A percentile compares a stretch with the other conserved stretches of the same genome.
Evolutionary conservation across 768 basidiomycete species (phyloP).

Genomic region (Termitomyces sp.): DNA sequence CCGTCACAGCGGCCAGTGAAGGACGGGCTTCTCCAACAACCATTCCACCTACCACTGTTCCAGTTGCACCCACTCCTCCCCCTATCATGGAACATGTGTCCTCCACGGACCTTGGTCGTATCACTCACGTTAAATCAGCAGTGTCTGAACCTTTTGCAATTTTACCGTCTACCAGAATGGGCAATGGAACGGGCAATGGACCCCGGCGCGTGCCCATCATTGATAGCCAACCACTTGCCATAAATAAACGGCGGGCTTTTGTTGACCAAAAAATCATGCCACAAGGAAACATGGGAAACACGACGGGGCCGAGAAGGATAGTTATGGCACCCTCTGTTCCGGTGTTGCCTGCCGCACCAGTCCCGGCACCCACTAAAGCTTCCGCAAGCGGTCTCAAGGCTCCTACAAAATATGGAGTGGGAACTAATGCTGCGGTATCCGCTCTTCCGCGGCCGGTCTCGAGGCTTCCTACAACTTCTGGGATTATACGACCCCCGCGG

Average conservation of each 20-base stretch:
- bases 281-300: background rate
- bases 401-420: slow-evolving; percentile 12
- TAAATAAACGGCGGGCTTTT: background rate
- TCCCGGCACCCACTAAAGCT: slow-evolving; percentile 8
- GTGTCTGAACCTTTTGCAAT: slow-evolving; percentile 3
- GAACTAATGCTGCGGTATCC: slow-evolving; percentile 8
- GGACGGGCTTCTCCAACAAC: background rate
- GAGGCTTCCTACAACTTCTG: slow-evolving; percentile 13
- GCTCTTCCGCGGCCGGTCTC: slow-evolving; percentile 19
- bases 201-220: slow-evolving; percentile 34
- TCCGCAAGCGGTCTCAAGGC: slow-evolving; percentile 15
- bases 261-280: slow-evolving; percentile 6
- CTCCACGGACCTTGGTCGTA: background rate
- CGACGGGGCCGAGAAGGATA: slow-evolving; percentile 16
- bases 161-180: background rate
- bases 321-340: slow-evolving; percentile 9
- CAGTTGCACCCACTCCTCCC: background rate
- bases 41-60: background rate
- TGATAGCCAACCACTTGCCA: slow-evolving; percentile 8
- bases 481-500: slow-evolving; percentile 11
- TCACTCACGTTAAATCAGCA: slow-evolving; percentile 2
- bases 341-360: background rate
- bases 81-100: background rate
- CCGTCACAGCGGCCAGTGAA: slow-evolving; percentile 7
- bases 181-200: slow-evolving; percentile 21